A percentile compares a stretch with the other conserved stretches of the same genome.
Conservation (phyloP, 2,329 filamentous ascomycete species). For the Acarospora socialis region DNA sequence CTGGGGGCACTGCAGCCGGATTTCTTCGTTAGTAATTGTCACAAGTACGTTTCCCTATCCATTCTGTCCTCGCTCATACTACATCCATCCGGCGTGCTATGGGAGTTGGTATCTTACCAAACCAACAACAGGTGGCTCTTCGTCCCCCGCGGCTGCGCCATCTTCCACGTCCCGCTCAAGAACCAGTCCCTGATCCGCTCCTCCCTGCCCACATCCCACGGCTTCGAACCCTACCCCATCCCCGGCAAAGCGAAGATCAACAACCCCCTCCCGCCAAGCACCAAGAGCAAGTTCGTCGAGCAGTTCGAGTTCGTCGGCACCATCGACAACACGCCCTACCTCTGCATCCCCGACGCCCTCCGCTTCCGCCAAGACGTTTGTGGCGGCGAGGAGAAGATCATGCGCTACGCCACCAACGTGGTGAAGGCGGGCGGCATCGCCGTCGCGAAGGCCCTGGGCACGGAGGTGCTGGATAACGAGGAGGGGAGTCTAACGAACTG, state of each 20-base stretch:
- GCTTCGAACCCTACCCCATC: constrained; percentile 44
- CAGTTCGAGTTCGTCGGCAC: constrained; percentile 71
- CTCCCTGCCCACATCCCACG: constrained; percentile 67
- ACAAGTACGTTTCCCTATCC: constrained; percentile 40
- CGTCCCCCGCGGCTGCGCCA: constrained; percentile 62
- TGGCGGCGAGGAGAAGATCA: constrained; percentile 59
- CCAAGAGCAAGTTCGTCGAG: constrained; percentile 46
- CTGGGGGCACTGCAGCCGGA: constrained; percentile 55
- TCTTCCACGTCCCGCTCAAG: constrained; percentile 62
- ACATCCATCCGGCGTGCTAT: not conserved
- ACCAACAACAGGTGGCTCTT: constrained; percentile 62
- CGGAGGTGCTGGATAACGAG: constrained; percentile 55
- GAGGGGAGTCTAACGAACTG: constrained; percentile 49
- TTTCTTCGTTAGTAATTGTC: constrained; percentile 75
- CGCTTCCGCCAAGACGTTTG: constrained; percentile 54
- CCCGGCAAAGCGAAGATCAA: constrained; percentile 22
- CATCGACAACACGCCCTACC: constrained; percentile 54
- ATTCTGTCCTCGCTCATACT: constrained; percentile 14
- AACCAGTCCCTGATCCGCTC: constrained; percentile 65
- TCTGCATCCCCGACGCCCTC: constrained; percentile 58
- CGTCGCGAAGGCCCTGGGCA: constrained; percentile 51
- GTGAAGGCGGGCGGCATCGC: constrained; percentile 48
- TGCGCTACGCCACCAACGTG: constrained; percentile 47
- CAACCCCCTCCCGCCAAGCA: constrained; percentile 8
- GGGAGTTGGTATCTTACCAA: not conserved